These are phyloP conservation scores for Kuraishia cidri DNA, from an alignment of 805 yeast species.

Conservation along the genomic window DNA sequence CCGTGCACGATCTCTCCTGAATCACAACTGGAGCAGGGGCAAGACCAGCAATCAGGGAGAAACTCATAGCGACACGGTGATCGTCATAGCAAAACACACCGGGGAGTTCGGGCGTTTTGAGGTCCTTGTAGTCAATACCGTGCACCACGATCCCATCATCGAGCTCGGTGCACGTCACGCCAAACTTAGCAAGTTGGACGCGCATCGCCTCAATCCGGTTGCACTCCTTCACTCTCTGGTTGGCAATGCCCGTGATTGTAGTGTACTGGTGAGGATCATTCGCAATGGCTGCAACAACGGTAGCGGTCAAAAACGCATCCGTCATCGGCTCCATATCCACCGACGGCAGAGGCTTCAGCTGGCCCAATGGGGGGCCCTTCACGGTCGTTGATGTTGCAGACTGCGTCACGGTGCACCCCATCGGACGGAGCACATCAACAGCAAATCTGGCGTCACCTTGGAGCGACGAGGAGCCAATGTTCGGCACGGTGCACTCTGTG, in stretches of 20 bases:
- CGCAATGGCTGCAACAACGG: constrained; percentile 95
- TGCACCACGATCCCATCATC: constrained; percentile 88
- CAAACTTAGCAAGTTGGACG: constrained; percentile 79
- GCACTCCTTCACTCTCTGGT: constrained; percentile 97
- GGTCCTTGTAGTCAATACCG: constrained; percentile 46
- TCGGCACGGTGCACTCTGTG: constrained; percentile 85
- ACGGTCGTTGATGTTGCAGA: constrained; percentile 85
- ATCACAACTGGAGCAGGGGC: constrained; percentile 51
- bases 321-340: constrained; percentile 99
- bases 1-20: constrained; percentile 85
- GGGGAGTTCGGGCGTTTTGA: constrained; percentile 47
- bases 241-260: constrained; percentile 89
- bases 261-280: constrained; percentile 47
- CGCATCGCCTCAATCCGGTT: constrained; percentile 95
- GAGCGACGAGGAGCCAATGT: constrained; percentile 82
- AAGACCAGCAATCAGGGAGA: constrained; percentile 79
- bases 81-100: constrained; percentile 85
- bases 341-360: constrained; percentile 56
- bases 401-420: constrained; percentile 91
- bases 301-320: constrained; percentile 94
- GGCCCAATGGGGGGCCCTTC: constrained; percentile 72
- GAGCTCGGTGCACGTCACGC: constrained; percentile 75
- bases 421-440: constrained; percentile 80
- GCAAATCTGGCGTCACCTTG: constrained; percentile 99
- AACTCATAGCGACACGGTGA: constrained; percentile 97